A percentile compares a stretch with the other conserved stretches of the same genome.
Conservation (phyloP, 805 yeast genomes). For the Hagleromyces aurorensis region DNA sequence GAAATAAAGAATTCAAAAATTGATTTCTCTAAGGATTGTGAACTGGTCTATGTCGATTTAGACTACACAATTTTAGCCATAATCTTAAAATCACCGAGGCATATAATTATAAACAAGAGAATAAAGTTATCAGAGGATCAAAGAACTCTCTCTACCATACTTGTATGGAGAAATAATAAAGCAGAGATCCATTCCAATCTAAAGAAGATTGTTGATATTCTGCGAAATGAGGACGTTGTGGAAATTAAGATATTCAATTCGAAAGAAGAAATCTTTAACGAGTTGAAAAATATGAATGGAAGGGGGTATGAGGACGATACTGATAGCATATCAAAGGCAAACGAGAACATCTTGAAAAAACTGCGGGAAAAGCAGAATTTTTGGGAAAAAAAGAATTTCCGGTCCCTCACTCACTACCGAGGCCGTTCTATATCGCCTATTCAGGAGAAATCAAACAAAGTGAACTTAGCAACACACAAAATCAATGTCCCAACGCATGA, state of each 20-base stretch:
- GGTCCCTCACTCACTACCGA: slow-evolving; percentile 2
- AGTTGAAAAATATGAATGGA: too few species aligned
- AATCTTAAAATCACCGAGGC: slow-evolving; percentile 8
- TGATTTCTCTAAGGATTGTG: slow-evolving; percentile 16
- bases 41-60: slow-evolving; percentile 12
- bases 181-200: slow-evolving; percentile 2
- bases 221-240: too few species aligned
- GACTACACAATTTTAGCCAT: slow-evolving; percentile 13
- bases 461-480: too few species aligned
- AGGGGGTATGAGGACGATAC: too few species aligned
- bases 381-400: slow-evolving; percentile 6
- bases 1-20: slow-evolving; percentile 12
- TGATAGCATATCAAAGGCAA: too few species aligned
- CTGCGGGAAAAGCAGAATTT: slow-evolving; percentile 2
- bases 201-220: slow-evolving; percentile 2
- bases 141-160: slow-evolving; percentile 5
- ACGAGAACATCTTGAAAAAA: too few species aligned
- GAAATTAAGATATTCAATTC: too few species aligned
- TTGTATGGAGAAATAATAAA: slow-evolving; percentile 4
- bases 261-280: too few species aligned
- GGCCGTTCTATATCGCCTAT: too few species aligned
- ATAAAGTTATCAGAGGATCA: slow-evolving; percentile 2
- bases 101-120: slow-evolving; percentile 6
- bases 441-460: too few species aligned
- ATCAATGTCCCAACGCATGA: too few species aligned